Conservation (phyloP, 2,329 filamentous ascomycete species). For the Arthrobotrys iridis region DNA sequence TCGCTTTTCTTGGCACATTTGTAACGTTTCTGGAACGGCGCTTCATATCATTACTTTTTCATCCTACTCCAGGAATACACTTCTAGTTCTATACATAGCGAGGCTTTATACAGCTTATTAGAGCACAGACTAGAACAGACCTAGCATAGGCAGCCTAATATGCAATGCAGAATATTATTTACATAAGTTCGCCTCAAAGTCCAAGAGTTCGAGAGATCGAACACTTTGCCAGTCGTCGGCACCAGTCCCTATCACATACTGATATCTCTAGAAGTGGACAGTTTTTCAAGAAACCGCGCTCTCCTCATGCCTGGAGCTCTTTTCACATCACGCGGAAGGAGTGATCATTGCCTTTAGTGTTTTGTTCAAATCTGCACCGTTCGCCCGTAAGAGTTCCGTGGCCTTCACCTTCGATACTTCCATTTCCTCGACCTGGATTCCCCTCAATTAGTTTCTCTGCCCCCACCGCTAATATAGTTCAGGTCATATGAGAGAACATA, state of each 20-base stretch:
- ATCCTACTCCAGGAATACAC: constrained; percentile 23
- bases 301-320: neutral
- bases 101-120: constrained; percentile 41
- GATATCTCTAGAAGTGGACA: too few relatives aligned
- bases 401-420: constrained; percentile 77
- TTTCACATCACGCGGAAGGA: constrained; percentile 49
- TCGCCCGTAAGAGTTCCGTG: constrained; percentile 75
- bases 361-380: constrained; percentile 75
- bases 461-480: neutral
- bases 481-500: constrained; percentile 59
- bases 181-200: neutral
- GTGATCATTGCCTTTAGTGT: constrained; percentile 72
- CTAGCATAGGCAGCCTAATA: neutral
- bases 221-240: too few relatives aligned
- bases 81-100: constrained; percentile 38
- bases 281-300: too few relatives aligned
- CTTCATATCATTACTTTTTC: constrained; percentile 25
- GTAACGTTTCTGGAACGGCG: constrained; percentile 12
- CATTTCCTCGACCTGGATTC: constrained; percentile 71
- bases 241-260: too few relatives aligned
- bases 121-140: constrained; percentile 36
- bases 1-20: constrained; percentile 35
- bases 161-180: constrained; percentile 29
- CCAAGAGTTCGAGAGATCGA: too few relatives aligned
- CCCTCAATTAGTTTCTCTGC: neutral